These are phyloP conservation scores for Gloeostereum incarnatum DNA, from an alignment of 768 basidiomycete genomes.

Conservation along the genomic window DNA sequence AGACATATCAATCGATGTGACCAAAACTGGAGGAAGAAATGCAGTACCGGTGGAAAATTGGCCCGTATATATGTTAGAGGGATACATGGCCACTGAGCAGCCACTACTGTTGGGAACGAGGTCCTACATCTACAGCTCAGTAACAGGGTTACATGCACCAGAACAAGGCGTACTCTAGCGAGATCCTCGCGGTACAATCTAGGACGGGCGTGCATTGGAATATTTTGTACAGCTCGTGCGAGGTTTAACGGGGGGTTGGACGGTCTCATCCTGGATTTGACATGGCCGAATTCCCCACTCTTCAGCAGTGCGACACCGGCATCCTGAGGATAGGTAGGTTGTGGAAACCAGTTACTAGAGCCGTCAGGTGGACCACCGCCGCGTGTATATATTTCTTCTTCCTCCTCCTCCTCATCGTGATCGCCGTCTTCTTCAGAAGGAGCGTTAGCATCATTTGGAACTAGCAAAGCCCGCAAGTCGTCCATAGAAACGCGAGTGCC, in stretches of 20 bases:
- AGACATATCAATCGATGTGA: constrained; percentile 5
- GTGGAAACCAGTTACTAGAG: constrained; percentile 19
- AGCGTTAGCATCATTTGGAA: too few species aligned
- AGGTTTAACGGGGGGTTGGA: constrained; percentile 35
- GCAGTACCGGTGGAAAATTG: constrained; percentile 67
- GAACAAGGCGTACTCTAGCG: constrained; percentile 33
- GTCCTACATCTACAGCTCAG: constrained; percentile 29
- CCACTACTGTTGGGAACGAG: constrained; percentile 75
- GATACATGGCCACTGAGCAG: constrained; percentile 66
- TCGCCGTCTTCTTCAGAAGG: constrained; percentile 29
- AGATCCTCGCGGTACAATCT: constrained; percentile 40
- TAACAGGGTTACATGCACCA: constrained; percentile 1
- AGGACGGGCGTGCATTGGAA: constrained; percentile 24
- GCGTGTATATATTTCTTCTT: constrained; percentile 8
- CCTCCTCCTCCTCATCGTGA: constrained; percentile 22
- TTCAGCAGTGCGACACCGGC: constrained; percentile 57
- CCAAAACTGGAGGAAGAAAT: background rate
- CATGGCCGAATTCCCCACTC: constrained; percentile 74
- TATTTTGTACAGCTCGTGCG: constrained; percentile 36
- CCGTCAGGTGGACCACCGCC: constrained; percentile 19
- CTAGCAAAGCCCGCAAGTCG: too few species aligned
- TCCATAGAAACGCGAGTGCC: too few species aligned
- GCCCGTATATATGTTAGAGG: constrained; percentile 73
- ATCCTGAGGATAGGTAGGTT: constrained; percentile 47
- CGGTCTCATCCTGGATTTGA: constrained; percentile 38